A percentile compares a stretch with the other conserved stretches of the same genome.
phyloP scores from a whole-genome alignment of 2,329 filamentous ascomycete genomes.

The Akanthomyces uredinophilus region DNA sequence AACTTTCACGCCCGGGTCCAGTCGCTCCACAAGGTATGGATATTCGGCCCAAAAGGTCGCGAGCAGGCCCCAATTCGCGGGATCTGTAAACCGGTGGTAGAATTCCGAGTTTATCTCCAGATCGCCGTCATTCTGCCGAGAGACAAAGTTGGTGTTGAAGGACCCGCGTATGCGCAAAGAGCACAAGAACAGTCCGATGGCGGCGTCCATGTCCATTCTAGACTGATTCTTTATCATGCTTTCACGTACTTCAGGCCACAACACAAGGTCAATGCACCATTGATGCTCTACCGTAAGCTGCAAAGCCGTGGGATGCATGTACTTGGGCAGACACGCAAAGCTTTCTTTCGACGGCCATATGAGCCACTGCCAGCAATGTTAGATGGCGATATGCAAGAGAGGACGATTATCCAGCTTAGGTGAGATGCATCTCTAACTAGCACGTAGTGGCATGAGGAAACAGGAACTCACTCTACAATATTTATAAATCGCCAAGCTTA shows the following conservation, averaged over 20 bases:
- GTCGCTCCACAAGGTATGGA: not conserved
- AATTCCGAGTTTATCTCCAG: not conserved
- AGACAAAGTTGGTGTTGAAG: not conserved
- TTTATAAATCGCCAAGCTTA: not conserved
- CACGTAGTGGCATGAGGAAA: no score
- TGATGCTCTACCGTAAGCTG: conserved; percentile 1
- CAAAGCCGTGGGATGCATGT: not conserved
- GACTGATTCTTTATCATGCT: conserved; percentile 1
- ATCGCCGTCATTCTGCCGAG: not conserved
- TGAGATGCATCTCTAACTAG: no score
- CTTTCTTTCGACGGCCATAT: not conserved
- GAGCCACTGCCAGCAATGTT: not conserved
- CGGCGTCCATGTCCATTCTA: not conserved
- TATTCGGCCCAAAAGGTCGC: not conserved
- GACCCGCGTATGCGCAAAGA: not conserved
- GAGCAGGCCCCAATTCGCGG: not conserved
- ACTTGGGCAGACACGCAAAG: not conserved
- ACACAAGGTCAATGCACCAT: conserved; percentile 1
- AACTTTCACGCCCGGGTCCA: not conserved
- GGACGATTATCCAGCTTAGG: not conserved
- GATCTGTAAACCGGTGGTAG: not conserved
- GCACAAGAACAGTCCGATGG: not conserved
- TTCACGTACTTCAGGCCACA: not conserved
- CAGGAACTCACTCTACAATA: not conserved
- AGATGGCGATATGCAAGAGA: not conserved